Conservation (phyloP, 257 asterid species). For the Paulownia fortunei region DNA sequence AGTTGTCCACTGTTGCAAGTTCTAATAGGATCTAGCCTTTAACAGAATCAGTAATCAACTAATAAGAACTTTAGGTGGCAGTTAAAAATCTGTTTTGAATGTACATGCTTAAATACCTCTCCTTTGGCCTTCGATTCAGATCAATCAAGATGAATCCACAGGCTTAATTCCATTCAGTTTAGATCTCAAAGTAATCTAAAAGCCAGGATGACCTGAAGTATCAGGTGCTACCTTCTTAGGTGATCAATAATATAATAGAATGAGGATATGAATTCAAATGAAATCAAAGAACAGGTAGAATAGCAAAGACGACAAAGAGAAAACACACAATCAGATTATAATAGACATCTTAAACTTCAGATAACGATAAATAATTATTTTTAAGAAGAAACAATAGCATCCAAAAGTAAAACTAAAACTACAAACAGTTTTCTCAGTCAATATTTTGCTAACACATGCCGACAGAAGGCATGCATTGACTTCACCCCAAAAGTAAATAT, state of each 20-base stretch:
- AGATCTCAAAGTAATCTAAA: background rate
- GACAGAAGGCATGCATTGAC: background rate
- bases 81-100: background rate
- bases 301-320: background rate
- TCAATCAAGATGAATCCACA: background rate
- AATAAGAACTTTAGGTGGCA: constrained; percentile 2
- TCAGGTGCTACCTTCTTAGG: constrained; percentile 12
- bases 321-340: background rate
- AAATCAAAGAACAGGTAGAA: background rate
- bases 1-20: no score
- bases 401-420: background rate
- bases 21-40: no score
- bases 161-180: background rate
- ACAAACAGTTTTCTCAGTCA: background rate
- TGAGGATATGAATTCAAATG: background rate
- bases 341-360: background rate
- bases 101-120: background rate
- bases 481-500: background rate
- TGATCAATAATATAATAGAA: background rate
- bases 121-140: background rate
- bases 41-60: background rate
- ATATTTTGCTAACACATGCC: background rate
- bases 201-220: background rate
- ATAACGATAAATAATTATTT: background rate
- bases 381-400: background rate